Conservation (phyloP, 371 early-diverging fungal species). For the Mortierella sp. region DNA sequence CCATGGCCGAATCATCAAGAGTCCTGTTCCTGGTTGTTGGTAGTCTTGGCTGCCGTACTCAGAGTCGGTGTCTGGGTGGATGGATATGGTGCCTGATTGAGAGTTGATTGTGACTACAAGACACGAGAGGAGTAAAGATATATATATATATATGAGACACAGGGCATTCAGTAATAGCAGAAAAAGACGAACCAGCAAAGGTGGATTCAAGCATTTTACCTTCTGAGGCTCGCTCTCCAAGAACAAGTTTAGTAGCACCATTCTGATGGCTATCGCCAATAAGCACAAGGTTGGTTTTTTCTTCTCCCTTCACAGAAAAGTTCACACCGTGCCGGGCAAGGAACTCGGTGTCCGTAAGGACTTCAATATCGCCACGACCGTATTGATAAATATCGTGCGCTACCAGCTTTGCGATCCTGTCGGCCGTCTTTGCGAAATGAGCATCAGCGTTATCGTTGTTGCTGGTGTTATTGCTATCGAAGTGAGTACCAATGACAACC, state of each 20-base stretch:
- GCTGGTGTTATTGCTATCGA: no score
- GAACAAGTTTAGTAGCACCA: conserved; percentile 23
- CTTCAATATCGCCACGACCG: conserved; percentile 69
- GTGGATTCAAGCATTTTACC: conserved; percentile 7
- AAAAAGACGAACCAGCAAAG: background rate
- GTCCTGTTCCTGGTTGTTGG: conserved; percentile 52
- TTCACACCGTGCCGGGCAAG: background rate
- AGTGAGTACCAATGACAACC: conserved; percentile 30
- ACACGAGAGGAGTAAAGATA: background rate
- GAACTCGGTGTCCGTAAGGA: conserved; percentile 66
- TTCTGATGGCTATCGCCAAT: conserved; percentile 44
- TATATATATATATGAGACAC: background rate
- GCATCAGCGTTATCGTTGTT: background rate
- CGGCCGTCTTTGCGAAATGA: conserved; percentile 14
- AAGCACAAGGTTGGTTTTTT: conserved; percentile 24
- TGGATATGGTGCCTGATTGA: background rate
- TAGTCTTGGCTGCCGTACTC: conserved; percentile 9
- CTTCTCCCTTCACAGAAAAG: background rate
- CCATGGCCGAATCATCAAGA: conserved; percentile 62
- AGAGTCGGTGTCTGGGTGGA: conserved; percentile 11
- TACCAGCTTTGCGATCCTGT: conserved; percentile 67
- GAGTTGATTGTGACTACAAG: conserved; percentile 27
- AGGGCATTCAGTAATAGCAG: background rate
- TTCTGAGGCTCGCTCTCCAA: conserved; percentile 15
- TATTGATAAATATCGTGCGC: conserved; percentile 74